Base-by-base conservation (phyloP, 768 basidiomycete genomes). In the Boletus sp. region DNA sequence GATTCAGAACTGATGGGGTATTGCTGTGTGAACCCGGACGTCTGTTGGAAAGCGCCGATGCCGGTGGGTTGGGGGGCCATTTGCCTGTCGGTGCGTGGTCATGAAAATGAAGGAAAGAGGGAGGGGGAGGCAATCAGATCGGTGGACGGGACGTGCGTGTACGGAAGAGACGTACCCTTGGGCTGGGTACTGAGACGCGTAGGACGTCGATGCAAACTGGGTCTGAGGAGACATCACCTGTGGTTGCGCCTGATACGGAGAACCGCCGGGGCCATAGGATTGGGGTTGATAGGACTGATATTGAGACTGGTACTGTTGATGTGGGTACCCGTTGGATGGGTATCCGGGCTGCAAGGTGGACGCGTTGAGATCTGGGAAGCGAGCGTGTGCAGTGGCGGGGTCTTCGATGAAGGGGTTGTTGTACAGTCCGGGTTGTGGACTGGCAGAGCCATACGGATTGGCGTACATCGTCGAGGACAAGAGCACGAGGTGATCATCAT, bases 391-490 rank as follows among this genome's bases (percentile, higher is more conserved):
- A 47, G 76, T 74, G 32, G 76, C 60, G 1, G 81, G 77, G 59
- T 82, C 81, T 47, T 78, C 75, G 64, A 84, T 73, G 72, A 91
- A 90, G 0, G 89, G 89, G 62, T 90, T 90, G 66, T 87, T 91
- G 49, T 77, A 75, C 47, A 76, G 66, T 9, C 73, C 73, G 11
- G 44, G 12, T 2, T 52, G 47, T 24, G 64, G 41, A 24, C 35
- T 57, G 24, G 47, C 20, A 32, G 75, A 44, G 15, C 71, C 72
- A 59, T 78, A 81, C 18, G 72, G 73, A 56, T 73, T 73, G 59
- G 73, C 67, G 67, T 80, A 81, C 80, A 71, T 71, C 63, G 50
- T 63, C 47, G 45, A 59, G 52, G 64, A 12, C 11, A 45, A 33
- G 57, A n/a, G 24, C 20, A n/a, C 39, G 5, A 2, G 14, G 15